phyloP scores from a whole-genome alignment of 2,329 filamentous ascomycete genomes.

The Passalora sequoiae region DNA sequence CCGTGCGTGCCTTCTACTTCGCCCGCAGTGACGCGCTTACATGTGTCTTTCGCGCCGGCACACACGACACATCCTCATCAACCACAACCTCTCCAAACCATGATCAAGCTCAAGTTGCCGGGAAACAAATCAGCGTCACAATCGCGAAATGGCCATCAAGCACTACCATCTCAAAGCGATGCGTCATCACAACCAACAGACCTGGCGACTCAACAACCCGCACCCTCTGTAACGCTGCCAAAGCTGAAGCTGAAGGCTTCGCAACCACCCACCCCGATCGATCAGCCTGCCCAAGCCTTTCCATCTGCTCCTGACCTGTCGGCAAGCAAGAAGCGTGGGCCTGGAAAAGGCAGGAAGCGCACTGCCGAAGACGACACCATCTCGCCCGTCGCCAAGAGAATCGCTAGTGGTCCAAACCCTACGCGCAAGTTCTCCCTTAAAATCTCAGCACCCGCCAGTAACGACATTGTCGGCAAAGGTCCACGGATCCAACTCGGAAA shows the following conservation, averaged over 20 bases:
- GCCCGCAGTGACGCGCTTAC: too few species aligned
- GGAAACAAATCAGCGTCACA: constrained; percentile 8
- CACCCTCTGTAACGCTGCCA: constrained; percentile 12
- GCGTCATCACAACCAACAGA: constrained; percentile 3
- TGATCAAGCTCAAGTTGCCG: constrained; percentile 24
- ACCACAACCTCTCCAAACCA: constrained; percentile 6
- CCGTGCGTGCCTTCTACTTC: too few species aligned
- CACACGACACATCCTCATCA: too few species aligned
- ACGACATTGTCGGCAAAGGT: background rate
- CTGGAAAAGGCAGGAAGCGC: constrained; percentile 33
- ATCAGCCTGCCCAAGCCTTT: constrained; percentile 24
- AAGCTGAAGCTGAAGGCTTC: constrained; percentile 27
- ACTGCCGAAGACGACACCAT: constrained; percentile 31
- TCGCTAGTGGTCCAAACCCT: constrained; percentile 20
- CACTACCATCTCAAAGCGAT: constrained; percentile 6
- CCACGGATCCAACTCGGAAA: constrained; percentile 51
- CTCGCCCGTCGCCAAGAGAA: constrained; percentile 31
- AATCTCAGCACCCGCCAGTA: constrained; percentile 29
- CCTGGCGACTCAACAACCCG: constrained; percentile 4
- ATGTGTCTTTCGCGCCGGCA: too few species aligned
- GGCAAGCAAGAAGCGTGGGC: constrained; percentile 31
- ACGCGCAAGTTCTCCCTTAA: constrained; percentile 32
- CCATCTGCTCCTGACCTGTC: constrained; percentile 10
- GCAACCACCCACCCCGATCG: constrained; percentile 24
- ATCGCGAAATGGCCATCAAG: constrained; percentile 2